Evolutionary conservation across 768 basidiomycete species (phyloP), one percentile per base, ranked within the genome.

Genomic region (Lepiota subincarnata): DNA sequence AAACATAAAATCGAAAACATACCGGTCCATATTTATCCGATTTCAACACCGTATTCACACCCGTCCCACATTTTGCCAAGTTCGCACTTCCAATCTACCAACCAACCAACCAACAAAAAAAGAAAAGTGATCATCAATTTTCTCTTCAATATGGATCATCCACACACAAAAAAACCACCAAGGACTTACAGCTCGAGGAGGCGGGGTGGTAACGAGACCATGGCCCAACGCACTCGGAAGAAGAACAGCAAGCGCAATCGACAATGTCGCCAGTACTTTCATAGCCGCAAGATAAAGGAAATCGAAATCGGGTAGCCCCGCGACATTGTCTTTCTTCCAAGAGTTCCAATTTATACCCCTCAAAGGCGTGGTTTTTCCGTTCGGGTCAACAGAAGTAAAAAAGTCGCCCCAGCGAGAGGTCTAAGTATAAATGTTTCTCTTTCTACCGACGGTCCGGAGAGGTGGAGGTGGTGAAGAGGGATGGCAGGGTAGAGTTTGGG

Each of bases 21-120:
- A 71, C 69, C 42, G 69, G 69, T 41, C 64, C 70, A 50, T 59
- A 59, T 41, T 61, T 62, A 52, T 69, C 66, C 64, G 62, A 62
- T 42, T 58, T 61, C 39, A 70, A 55, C 6, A 60, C 61, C 11
- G 59, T 66, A 43, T 67, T 62, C 2, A 58, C 67, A 14, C 53
- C 65, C 1, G 64, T 51, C 45, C 70, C 70, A 59, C 71, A 73
- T 19, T 67, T 66, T 2, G 64, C 68, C 43, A 60, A 50, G 48
- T 59, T 60, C 0, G 66, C 65, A 7, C 62, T n/a, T 12, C 71
- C 71, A 38, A 66, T 54, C 69, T 70, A 47, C 11, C 51, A 34
- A 26, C n/a, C n/a, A n/a, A n/a, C n/a, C n/a, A n/a, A n/a, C n/a
- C n/a, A n/a, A n/a, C n/a, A n/a, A n/a, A n/a, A n/a, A n/a, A n/a